These are phyloP conservation scores for Rhodosporidiobolus sp. DNA, from an alignment of 768 basidiomycete genomes.

Conservation along the genomic window DNA sequence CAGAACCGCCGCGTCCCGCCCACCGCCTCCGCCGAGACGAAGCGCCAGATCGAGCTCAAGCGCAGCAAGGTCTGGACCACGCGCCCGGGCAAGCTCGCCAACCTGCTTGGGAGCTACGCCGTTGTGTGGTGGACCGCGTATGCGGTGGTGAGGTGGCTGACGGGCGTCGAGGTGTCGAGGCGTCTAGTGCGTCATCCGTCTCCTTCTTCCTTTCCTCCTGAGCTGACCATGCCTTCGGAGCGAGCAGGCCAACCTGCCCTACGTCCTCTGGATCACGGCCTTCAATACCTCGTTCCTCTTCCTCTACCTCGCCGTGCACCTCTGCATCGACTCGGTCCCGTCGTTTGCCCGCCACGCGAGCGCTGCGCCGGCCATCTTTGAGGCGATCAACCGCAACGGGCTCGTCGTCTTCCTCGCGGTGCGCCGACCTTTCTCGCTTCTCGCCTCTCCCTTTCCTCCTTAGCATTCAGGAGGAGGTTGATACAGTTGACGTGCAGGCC, in stretches of 20 bases:
- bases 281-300: constrained; percentile 84
- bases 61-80: constrained; percentile 17
- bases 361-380: constrained; percentile 56
- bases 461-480: too few species aligned
- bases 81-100: constrained; percentile 61
- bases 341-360: constrained; percentile 65
- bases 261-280: constrained; percentile 82
- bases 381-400: constrained; percentile 78
- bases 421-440: constrained; percentile 47
- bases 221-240: background rate
- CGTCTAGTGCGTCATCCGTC: constrained; percentile 56
- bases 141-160: constrained; percentile 42
- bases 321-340: constrained; percentile 57
- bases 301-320: constrained; percentile 73
- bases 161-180: constrained; percentile 56
- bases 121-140: constrained; percentile 73
- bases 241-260: constrained; percentile 77
- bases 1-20: background rate
- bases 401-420: constrained; percentile 77
- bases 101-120: constrained; percentile 72
- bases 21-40: constrained; percentile 49
- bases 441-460: background rate
- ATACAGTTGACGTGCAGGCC: constrained; percentile 58
- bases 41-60: constrained; percentile 11
- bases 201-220: background rate